These are phyloP conservation scores for Venturia oleaginea DNA, from an alignment of 2,329 filamentous ascomycete genomes.

Conservation along the genomic window DNA sequence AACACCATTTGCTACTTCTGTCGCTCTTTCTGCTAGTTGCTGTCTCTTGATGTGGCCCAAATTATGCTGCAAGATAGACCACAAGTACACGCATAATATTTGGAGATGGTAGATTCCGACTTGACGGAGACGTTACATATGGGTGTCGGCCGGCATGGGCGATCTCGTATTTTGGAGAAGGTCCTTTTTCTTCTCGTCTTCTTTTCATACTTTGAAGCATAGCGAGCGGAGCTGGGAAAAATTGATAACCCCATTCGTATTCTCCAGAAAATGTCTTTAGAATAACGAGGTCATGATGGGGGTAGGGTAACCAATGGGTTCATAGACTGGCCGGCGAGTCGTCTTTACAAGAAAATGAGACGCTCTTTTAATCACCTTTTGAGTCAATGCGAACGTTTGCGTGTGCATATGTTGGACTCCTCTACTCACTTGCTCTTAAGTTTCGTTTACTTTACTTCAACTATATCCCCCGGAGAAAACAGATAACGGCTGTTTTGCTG, in stretches of 20 bases:
- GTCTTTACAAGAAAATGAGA: background rate
- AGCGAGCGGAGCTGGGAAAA: background rate
- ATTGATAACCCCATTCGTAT: background rate
- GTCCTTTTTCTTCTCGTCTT: background rate
- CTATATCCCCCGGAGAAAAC: too few relatives aligned
- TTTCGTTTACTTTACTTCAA: too few relatives aligned
- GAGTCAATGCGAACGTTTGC: too few relatives aligned
- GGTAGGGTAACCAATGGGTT: background rate
- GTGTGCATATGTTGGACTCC: too few relatives aligned
- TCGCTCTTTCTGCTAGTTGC: background rate
- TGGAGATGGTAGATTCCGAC: background rate
- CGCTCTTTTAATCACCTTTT: background rate
- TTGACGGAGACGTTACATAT: background rate
- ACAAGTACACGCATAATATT: background rate
- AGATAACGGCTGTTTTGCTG: too few relatives aligned
- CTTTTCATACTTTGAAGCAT: background rate
- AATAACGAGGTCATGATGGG: background rate
- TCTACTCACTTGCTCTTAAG: too few relatives aligned
- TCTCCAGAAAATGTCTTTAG: too few relatives aligned
- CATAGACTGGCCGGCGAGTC: background rate
- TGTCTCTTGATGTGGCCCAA: background rate
- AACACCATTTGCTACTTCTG: background rate
- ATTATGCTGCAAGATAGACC: background rate
- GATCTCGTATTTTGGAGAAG: background rate
- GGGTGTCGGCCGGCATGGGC: background rate